Percentiles rank a stretch among this genome's conserved stretches.
These are phyloP conservation scores for Teratosphaeria nubilosa DNA, from an alignment of 2,329 filamentous ascomycete species.

Conservation along the genomic window DNA sequence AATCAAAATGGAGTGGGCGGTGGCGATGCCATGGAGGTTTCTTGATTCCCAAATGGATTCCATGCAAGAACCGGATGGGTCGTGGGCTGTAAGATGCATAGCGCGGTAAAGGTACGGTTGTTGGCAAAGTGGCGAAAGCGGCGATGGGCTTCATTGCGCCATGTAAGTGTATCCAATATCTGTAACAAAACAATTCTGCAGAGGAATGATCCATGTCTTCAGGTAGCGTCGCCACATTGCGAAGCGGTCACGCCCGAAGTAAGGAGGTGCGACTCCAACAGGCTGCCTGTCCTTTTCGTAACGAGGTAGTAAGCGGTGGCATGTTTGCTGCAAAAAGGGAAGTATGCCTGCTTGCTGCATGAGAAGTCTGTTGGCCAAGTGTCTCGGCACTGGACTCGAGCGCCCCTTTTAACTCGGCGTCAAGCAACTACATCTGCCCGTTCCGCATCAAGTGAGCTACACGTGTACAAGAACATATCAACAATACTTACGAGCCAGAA, in stretches of 20 bases:
- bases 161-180: neutral
- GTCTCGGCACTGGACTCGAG: too few species aligned
- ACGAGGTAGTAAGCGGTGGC: too few species aligned
- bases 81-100: neutral
- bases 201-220: neutral
- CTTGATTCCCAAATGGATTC: conserved; percentile 25
- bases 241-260: neutral
- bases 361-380: too few species aligned
- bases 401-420: too few species aligned
- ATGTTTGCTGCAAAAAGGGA: too few species aligned
- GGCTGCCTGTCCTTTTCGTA: too few species aligned
- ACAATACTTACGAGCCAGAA: too few species aligned
- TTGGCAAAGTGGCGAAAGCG: neutral
- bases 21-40: conserved; percentile 59
- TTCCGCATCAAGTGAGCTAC: too few species aligned
- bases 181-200: neutral
- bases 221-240: neutral
- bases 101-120: neutral
- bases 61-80: neutral
- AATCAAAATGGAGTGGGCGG: conserved; percentile 36
- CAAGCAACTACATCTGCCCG: too few species aligned
- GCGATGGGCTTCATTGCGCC: too few species aligned
- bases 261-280: neutral
- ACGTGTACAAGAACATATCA: too few species aligned
- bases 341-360: too few species aligned